These are phyloP conservation scores for Globisporangium nagaii DNA, from an alignment of 352 stramenopile genomes.

Conservation along the genomic window DNA sequence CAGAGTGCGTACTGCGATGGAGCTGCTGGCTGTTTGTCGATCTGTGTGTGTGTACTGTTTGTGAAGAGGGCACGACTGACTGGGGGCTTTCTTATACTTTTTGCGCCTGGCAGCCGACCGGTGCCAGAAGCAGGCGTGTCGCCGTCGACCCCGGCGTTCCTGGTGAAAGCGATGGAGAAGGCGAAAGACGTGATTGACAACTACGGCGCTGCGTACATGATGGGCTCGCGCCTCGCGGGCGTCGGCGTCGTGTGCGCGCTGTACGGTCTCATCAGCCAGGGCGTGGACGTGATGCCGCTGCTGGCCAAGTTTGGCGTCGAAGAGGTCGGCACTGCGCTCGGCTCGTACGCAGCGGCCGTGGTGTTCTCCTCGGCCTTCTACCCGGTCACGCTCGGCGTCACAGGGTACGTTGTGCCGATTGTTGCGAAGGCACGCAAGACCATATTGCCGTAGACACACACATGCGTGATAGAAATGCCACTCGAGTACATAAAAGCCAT, in stretches of 20 bases:
- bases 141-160: slow-evolving; percentile 23
- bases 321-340: slow-evolving; percentile 60
- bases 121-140: slow-evolving; percentile 6
- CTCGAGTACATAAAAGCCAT: background rate
- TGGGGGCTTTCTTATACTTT: too few species aligned
- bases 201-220: slow-evolving; percentile 87
- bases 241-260: slow-evolving; percentile 67
- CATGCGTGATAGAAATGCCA: background rate
- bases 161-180: slow-evolving; percentile 63
- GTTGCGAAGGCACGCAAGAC: slow-evolving; percentile 55
- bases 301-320: slow-evolving; percentile 66
- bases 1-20: slow-evolving; percentile 28
- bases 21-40: too few species aligned
- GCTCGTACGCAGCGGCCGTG: slow-evolving; percentile 72
- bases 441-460: slow-evolving; percentile 30
- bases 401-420: slow-evolving; percentile 66
- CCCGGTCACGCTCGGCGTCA: slow-evolving; percentile 68
- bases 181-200: slow-evolving; percentile 75
- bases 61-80: too few species aligned
- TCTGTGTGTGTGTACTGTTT: too few species aligned
- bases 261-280: slow-evolving; percentile 76
- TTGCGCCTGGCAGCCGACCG: slow-evolving; percentile 18
- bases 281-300: slow-evolving; percentile 77
- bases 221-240: slow-evolving; percentile 76
- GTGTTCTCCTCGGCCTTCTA: slow-evolving; percentile 78